Conservation (phyloP, 2,329 filamentous ascomycete species). For the Endocalyx cinctus region DNA sequence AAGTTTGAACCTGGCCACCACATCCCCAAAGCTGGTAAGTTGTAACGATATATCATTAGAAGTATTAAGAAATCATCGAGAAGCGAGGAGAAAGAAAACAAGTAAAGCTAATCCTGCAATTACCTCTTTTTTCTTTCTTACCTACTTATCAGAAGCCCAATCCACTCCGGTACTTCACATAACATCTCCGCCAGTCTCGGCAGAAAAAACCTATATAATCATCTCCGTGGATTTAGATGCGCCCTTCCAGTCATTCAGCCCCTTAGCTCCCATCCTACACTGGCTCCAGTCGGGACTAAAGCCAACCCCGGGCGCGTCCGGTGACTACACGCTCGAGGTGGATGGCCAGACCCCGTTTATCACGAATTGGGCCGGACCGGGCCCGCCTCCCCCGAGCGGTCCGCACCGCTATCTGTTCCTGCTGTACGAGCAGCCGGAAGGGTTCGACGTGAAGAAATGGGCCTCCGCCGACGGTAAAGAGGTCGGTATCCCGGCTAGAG, state of each 20-base stretch:
- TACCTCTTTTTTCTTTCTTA: constrained; percentile 1
- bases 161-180: constrained; percentile 1
- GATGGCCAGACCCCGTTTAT: not conserved
- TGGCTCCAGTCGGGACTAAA: not conserved
- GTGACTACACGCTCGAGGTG: not conserved
- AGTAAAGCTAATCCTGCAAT: too few species aligned
- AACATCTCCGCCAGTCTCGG: not conserved
- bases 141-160: constrained; percentile 8
- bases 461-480: not conserved
- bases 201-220: not conserved
- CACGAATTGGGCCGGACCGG: not conserved
- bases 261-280: not conserved
- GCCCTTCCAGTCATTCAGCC: not conserved
- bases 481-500: not conserved
- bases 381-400: not conserved
- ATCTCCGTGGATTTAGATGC: not conserved
- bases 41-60: not conserved
- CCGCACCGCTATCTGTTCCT: not conserved
- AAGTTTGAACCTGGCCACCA: constrained; percentile 8
- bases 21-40: constrained; percentile 12
- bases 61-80: not conserved
- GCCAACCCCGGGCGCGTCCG: too few species aligned
- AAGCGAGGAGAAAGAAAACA: too few species aligned
- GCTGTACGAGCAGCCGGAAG: not conserved
- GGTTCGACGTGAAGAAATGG: not conserved